Evolutionary conservation across 257 asterid genomes (phyloP).

Genomic region (Przewalskia tangutica): DNA sequence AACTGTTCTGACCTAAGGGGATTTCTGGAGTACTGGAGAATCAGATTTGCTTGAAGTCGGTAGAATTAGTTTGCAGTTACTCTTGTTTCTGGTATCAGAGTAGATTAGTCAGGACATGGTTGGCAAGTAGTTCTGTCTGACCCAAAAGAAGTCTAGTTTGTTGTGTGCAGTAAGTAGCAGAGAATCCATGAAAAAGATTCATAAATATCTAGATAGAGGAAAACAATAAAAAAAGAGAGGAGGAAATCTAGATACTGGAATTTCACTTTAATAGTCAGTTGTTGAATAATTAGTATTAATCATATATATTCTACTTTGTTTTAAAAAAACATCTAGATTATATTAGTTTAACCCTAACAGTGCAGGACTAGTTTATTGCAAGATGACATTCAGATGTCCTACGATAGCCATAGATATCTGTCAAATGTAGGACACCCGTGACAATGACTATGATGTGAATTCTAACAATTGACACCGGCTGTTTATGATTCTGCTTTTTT

Average conservation of each 20-base stretch:
- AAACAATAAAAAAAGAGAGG: neutral
- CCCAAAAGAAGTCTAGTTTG: neutral
- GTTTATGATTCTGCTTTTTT: neutral
- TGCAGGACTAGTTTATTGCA: neutral
- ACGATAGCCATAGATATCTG: neutral
- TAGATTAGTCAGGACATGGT: neutral
- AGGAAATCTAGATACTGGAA: neutral
- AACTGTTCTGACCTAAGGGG: neutral
- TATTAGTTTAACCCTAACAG: neutral
- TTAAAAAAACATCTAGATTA: neutral
- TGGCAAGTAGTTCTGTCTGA: neutral
- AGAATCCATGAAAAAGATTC: neutral
- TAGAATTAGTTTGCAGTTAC: neutral
- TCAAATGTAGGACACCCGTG: neutral
- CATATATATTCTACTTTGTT: neutral
- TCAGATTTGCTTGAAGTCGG: neutral
- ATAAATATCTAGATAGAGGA: neutral
- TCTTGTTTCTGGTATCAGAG: neutral
- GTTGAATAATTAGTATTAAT: neutral
- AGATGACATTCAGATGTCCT: neutral
- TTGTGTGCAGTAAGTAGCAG: neutral
- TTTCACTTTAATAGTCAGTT: neutral
- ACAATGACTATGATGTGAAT: neutral
- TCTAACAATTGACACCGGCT: neutral
- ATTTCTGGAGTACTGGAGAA: neutral